A percentile compares a stretch with the other conserved stretches of the same genome.
These are phyloP conservation scores for Paecilomyces fulvus DNA, from an alignment of 2,329 filamentous ascomycete species.

Conservation along the genomic window DNA sequence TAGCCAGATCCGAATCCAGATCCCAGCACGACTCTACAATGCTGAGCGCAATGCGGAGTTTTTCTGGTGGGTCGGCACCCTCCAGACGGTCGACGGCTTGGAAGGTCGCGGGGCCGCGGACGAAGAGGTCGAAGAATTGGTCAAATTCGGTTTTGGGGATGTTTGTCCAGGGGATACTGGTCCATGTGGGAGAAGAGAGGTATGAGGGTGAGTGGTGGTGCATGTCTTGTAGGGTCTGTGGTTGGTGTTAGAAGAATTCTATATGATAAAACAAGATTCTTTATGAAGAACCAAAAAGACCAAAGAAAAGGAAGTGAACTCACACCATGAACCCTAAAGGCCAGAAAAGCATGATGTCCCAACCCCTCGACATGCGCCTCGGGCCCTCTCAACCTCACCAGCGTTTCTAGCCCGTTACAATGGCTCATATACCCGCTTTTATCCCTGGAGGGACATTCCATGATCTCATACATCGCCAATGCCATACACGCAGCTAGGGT, in stretches of 20 bases:
- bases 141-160: slow-evolving; percentile 17
- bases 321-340: slow-evolving; percentile 19
- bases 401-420: slow-evolving; percentile 20
- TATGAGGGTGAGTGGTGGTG: slow-evolving; percentile 15
- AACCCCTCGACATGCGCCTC: slow-evolving; percentile 22
- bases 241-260: too few relatives aligned
- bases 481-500: slow-evolving; percentile 29
- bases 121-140: slow-evolving; percentile 23
- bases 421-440: slow-evolving; percentile 23
- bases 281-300: too few relatives aligned
- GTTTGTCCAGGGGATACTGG: slow-evolving; percentile 19
- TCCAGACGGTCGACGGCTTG: slow-evolving; percentile 9
- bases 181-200: slow-evolving; percentile 22
- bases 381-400: slow-evolving; percentile 25
- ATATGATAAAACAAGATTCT: too few relatives aligned
- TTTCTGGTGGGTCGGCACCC: slow-evolving; percentile 7
- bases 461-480: slow-evolving; percentile 26
- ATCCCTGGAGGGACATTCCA: slow-evolving; percentile 26
- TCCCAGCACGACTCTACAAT: too few relatives aligned
- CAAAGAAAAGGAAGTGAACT: background rate
- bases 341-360: slow-evolving; percentile 25
- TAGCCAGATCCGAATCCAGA: too few relatives aligned
- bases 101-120: slow-evolving; percentile 16
- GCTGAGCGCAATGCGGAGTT: slow-evolving; percentile 9
- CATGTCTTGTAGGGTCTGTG: slow-evolving; percentile 22